Conservation (phyloP, 345 rosid genomes). For the Populus euphratica region DNA sequence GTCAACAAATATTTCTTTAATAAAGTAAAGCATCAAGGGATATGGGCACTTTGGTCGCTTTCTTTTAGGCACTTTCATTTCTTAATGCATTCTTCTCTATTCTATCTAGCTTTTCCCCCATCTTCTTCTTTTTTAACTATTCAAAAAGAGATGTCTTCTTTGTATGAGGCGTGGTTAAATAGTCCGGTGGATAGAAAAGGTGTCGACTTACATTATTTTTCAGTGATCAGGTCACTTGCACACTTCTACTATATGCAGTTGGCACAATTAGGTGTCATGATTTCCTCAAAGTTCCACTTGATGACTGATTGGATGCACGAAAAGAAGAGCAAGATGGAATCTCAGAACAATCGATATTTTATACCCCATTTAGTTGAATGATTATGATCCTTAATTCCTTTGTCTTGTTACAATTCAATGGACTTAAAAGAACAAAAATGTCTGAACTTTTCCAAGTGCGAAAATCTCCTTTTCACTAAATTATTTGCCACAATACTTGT, state of each 20-base stretch:
- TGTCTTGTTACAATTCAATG: not conserved
- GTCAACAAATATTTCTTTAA: slow-evolving; percentile 18
- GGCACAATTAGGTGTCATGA: slow-evolving; percentile 13
- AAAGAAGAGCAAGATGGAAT: slow-evolving; percentile 8
- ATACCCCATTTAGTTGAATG: not conserved
- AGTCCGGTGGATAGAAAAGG: not conserved
- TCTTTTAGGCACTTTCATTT: slow-evolving; percentile 17
- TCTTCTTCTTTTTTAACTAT: not conserved
- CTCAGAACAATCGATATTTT: not conserved
- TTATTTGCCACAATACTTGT: not conserved
- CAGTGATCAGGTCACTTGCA: slow-evolving; percentile 12
- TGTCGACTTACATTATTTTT: not conserved
- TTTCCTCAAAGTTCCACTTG: slow-evolving; percentile 12
- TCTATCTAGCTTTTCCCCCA: not conserved
- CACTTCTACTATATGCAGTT: slow-evolving; percentile 9
- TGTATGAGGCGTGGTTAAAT: not conserved
- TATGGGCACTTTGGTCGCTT: slow-evolving; percentile 21
- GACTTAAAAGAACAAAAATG: not conserved
- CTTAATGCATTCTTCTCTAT: not conserved
- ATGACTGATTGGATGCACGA: not conserved
- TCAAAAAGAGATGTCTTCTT: not conserved
- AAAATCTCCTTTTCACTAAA: not conserved
- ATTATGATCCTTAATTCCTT: not conserved
- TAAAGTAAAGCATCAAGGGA: slow-evolving; percentile 27
- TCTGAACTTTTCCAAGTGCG: not conserved